phyloP scores from a whole-genome alignment of 768 basidiomycete species.

The Auricularia sp. region DNA sequence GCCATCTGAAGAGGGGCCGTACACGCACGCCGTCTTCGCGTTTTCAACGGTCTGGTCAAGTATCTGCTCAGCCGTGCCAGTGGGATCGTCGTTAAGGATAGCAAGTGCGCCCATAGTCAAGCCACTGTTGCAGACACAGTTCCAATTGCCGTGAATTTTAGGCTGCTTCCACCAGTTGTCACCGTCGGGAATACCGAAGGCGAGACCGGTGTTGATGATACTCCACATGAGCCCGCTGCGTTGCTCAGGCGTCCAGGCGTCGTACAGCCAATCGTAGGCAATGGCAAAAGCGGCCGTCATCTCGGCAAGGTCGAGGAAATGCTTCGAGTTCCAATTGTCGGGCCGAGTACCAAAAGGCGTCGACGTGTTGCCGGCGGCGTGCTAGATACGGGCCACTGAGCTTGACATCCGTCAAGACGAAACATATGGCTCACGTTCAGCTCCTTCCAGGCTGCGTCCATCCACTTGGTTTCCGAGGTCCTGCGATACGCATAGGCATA shows the following conservation, averaged over 20 bases:
- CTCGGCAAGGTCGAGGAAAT: slow-evolving; percentile 94
- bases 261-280: slow-evolving; percentile 95
- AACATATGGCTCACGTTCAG: slow-evolving; percentile 49
- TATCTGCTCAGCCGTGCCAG: slow-evolving; percentile 56
- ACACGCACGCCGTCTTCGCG: slow-evolving; percentile 67
- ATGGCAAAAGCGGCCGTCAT: slow-evolving; percentile 81
- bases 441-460: slow-evolving; percentile 76
- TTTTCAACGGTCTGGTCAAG: slow-evolving; percentile 62
- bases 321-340: slow-evolving; percentile 72
- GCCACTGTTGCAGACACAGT: slow-evolving; percentile 91
- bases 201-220: slow-evolving; percentile 72
- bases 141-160: slow-evolving; percentile 86
- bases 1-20: slow-evolving; percentile 57
- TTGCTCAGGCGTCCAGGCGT: slow-evolving; percentile 68
- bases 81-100: slow-evolving; percentile 74
- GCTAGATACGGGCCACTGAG: slow-evolving; percentile 31
- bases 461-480: slow-evolving; percentile 88
- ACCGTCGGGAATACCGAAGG: slow-evolving; percentile 40
- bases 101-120: slow-evolving; percentile 84
- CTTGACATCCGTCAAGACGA: slow-evolving; percentile 2
- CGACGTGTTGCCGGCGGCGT: slow-evolving; percentile 64
- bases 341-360: slow-evolving; percentile 52
- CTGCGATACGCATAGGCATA: slow-evolving; percentile 85
- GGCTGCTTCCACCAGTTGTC: slow-evolving; percentile 68
- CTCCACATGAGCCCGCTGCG: slow-evolving; percentile 56